Percentiles rank a stretch among this genome's conserved stretches.
Evolutionary conservation across 2,329 filamentous ascomycete species (phyloP).

Genomic region (Botrytis deweyae): DNA sequence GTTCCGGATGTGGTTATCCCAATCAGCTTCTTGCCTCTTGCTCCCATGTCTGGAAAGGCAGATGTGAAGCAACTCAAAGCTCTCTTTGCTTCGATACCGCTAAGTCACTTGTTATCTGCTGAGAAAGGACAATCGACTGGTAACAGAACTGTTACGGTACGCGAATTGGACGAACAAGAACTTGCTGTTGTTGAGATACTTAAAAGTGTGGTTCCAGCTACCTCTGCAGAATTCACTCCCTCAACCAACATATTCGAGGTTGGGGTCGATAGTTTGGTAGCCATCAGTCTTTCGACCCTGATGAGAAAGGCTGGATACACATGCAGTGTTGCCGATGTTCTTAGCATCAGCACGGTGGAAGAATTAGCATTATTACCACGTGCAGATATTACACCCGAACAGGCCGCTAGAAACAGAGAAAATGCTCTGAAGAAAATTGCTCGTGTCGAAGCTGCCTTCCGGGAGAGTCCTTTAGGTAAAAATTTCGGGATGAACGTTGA

Average conservation of each 20-base stretch:
- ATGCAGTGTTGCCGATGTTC: conserved; percentile 10
- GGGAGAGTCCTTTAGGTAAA: neutral
- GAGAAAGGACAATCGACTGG: neutral
- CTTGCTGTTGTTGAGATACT: conserved; percentile 14
- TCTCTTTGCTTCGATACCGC: neutral
- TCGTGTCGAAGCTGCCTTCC: neutral
- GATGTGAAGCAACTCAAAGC: conserved; percentile 11
- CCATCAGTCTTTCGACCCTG: conserved; percentile 5
- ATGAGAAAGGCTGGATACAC: neutral
- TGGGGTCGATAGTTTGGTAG: conserved; percentile 7
- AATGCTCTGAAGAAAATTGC: neutral
- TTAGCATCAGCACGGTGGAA: conserved; percentile 5
- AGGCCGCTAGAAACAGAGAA: neutral
- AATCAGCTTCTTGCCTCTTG: conserved; percentile 9
- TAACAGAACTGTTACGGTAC: neutral
- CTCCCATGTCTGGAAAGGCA: conserved; percentile 9
- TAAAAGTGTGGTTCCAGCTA: neutral
- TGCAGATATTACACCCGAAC: neutral
- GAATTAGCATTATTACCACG: conserved; percentile 3
- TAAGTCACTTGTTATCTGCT: neutral
- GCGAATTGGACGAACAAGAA: neutral
- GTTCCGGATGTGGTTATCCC: conserved; percentile 15
- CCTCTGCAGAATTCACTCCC: neutral
- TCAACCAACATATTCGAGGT: conserved; percentile 8
- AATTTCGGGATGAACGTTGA: neutral